Conservation (phyloP, 2,329 filamentous ascomycete species). For the Cladosporium sp. region DNA sequence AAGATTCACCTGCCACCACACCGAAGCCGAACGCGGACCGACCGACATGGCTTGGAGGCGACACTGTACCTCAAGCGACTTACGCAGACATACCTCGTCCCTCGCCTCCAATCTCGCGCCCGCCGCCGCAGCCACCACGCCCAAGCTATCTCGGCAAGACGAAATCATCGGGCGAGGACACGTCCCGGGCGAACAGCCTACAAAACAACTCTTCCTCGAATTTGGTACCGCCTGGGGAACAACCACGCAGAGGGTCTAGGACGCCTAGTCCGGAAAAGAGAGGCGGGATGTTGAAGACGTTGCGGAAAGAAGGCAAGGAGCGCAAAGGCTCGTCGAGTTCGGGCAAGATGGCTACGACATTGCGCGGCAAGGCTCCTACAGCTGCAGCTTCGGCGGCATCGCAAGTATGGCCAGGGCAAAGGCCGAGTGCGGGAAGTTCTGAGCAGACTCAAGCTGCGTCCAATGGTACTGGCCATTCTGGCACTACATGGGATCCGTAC, state of each 20-base stretch:
- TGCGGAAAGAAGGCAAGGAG: conserved; percentile 33
- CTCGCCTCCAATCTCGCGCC: conserved; percentile 44
- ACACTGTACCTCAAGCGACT: conserved; percentile 76
- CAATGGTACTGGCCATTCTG: neutral
- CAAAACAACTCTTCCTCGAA: conserved; percentile 23
- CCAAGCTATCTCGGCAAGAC: conserved; percentile 50
- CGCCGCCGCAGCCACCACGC: conserved; percentile 41
- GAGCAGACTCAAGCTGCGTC: conserved; percentile 15
- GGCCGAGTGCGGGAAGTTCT: conserved; percentile 24
- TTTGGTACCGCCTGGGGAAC: conserved; percentile 26
- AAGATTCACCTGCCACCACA: conserved; percentile 15
- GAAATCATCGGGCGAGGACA: conserved; percentile 47
- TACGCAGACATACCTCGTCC: conserved; percentile 82
- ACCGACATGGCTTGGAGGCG: conserved; percentile 71
- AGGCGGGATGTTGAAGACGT: conserved; percentile 51
- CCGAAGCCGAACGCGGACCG: conserved; percentile 23
- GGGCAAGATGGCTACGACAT: conserved; percentile 46
- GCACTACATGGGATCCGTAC: conserved; percentile 36
- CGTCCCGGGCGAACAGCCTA: conserved; percentile 30
- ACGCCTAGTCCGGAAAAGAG: conserved; percentile 65
- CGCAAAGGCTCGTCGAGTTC: conserved; percentile 38
- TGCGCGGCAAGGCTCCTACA: conserved; percentile 49
- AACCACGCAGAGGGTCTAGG: conserved; percentile 50
- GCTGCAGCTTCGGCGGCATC: conserved; percentile 64
- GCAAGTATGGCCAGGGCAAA: conserved; percentile 56